A percentile compares a stretch with the other conserved stretches of the same genome.
These are phyloP conservation scores for Parachaetomium inaequale DNA, from an alignment of 495 filamentous ascomycete genomes.

Conservation along the genomic window DNA sequence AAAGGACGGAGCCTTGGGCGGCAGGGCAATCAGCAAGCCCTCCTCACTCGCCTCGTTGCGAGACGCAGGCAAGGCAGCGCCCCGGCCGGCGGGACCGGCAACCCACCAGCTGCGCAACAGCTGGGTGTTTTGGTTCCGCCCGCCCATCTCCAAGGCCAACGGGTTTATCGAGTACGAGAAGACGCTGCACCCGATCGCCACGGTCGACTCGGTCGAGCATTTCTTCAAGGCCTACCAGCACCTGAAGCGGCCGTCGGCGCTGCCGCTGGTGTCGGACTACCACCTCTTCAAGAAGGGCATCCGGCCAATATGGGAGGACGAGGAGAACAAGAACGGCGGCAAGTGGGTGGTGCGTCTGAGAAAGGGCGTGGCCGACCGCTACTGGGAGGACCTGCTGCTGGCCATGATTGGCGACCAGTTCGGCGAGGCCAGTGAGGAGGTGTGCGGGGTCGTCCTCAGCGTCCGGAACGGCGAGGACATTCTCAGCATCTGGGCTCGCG, in stretches of 20 bases:
- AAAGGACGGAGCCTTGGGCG: constrained; percentile 47
- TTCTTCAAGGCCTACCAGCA: constrained; percentile 93
- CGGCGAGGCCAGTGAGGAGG: constrained; percentile 86
- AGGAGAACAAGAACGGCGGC: constrained; percentile 90
- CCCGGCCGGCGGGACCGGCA: constrained; percentile 24
- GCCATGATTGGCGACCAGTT: constrained; percentile 95
- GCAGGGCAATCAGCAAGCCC: constrained; percentile 39
- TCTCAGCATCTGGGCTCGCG: constrained; percentile 94
- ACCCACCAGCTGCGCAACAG: constrained; percentile 72
- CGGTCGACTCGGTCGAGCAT: constrained; percentile 77
- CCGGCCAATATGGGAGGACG: constrained; percentile 96
- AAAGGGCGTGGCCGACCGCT: constrained; percentile 94
- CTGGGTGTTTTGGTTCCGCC: constrained; percentile 97
- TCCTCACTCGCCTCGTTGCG: constrained; percentile 41
- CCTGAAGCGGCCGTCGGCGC: constrained; percentile 78
- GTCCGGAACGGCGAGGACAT: constrained; percentile 95
- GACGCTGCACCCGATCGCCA: constrained; percentile 80
- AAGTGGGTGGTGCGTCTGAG: constrained; percentile 96
- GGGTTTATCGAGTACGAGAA: constrained; percentile 97
- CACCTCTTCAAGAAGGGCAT: constrained; percentile 98
- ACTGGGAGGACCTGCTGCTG: constrained; percentile 94
- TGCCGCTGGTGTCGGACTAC: constrained; percentile 94
- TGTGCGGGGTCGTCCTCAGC: constrained; percentile 91
- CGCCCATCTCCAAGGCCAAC: constrained; percentile 80
- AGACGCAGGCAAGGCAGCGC: constrained; percentile 33